Evolutionary conservation across 257 asterid genomes (phyloP).

Genomic region (Forsythia viridissima): DNA sequence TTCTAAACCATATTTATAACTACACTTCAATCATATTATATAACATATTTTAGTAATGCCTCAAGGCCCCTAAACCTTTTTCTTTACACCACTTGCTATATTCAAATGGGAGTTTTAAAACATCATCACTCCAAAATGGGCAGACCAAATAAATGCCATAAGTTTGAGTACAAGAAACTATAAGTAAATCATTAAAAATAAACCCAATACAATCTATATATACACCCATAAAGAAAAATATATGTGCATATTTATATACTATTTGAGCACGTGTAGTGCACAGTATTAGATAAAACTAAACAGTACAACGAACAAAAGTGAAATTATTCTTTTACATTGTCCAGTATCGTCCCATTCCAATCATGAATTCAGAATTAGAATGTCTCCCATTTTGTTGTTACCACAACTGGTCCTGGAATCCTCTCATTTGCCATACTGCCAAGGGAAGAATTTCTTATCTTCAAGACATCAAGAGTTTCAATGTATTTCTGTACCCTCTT

Average conservation of each 20-base stretch:
- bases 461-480: conserved; percentile 75
- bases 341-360: not conserved
- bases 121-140: conserved; percentile 9
- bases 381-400: conserved; percentile 82
- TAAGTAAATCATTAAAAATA: not conserved
- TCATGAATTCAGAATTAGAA: conserved; percentile 32
- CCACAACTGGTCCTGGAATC: conserved; percentile 50
- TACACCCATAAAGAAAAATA: not conserved
- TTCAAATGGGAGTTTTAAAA: conserved; percentile 18
- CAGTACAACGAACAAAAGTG: not conserved
- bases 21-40: not conserved
- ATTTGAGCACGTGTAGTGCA: not conserved
- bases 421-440: conserved; percentile 40
- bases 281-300: not conserved
- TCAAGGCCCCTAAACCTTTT: conserved; percentile 7
- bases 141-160: conserved; percentile 19
- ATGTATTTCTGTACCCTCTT: conserved; percentile 86
- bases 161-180: conserved; percentile 9
- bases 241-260: conserved; percentile 16
- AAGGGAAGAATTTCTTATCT: conserved; percentile 52
- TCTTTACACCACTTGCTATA: conserved; percentile 12
- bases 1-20: not conserved
- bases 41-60: not conserved
- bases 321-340: not conserved
- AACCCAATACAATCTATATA: conserved; percentile 23